Conservation (phyloP, 2,329 filamentous ascomycete species). For the Penicillium sp. region DNA sequence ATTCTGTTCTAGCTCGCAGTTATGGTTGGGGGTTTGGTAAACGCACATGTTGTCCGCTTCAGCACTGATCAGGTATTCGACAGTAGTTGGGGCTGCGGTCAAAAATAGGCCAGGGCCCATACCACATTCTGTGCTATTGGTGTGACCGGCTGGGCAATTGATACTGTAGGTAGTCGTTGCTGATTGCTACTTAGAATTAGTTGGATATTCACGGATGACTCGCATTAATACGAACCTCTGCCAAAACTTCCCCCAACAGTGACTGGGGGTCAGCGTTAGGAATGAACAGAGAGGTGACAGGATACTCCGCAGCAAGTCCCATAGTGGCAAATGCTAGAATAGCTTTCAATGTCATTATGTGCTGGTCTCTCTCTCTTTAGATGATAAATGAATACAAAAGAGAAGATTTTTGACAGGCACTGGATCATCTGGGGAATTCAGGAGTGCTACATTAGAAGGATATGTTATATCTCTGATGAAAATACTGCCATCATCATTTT, state of each 20-base stretch:
- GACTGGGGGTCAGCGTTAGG: slow-evolving; percentile 22
- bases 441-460: not conserved
- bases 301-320: slow-evolving; percentile 19
- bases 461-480: no score
- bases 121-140: slow-evolving; percentile 24
- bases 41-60: slow-evolving; percentile 10
- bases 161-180: slow-evolving; percentile 28
- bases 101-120: slow-evolving; percentile 28
- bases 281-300: slow-evolving; percentile 28
- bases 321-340: slow-evolving; percentile 18
- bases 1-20: accelerated
- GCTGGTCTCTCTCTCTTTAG: not conserved
- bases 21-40: not conserved
- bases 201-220: not conserved
- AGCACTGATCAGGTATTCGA: slow-evolving; percentile 12
- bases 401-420: not conserved
- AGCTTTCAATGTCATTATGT: slow-evolving; percentile 15
- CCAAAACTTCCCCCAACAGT: slow-evolving; percentile 26
- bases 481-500: not conserved
- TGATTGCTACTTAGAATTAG: slow-evolving; percentile 15
- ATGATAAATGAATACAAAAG: not conserved
- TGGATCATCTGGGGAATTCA: not conserved
- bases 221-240: slow-evolving; percentile 15
- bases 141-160: slow-evolving; percentile 24
- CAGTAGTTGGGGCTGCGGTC: slow-evolving; percentile 16